Evolutionary conservation across 306 rosid genomes (phyloP).

Genomic region (Gynostemma pentaphyllum): DNA sequence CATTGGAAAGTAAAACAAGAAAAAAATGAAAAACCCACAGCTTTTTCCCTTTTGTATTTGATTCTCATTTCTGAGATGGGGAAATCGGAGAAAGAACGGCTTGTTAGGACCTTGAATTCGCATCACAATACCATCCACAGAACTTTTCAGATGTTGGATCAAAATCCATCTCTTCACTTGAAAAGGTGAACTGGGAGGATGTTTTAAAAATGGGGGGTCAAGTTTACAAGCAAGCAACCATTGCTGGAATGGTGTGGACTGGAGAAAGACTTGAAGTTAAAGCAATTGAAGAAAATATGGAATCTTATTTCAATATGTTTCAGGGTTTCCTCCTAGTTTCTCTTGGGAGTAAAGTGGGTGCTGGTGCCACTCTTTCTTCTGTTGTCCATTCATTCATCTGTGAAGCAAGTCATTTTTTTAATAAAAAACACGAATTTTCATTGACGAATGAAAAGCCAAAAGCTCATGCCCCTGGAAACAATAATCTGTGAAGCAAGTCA

Average conservation of each 20-base stretch:
- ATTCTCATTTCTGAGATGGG: constrained; percentile 17
- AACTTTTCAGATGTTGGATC: constrained; percentile 69
- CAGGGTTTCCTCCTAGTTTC: constrained; percentile 82
- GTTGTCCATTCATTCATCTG: constrained; percentile 33
- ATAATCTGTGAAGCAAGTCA: constrained; percentile 64
- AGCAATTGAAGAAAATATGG: constrained; percentile 69
- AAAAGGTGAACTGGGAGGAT: constrained; percentile 68
- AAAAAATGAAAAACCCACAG: neutral
- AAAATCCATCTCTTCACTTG: constrained; percentile 44
- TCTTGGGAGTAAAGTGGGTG: constrained; percentile 57
- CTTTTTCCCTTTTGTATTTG: neutral
- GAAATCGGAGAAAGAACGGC: constrained; percentile 36
- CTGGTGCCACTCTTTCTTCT: constrained; percentile 71
- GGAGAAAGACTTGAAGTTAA: constrained; percentile 42
- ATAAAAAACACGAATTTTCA: too few species aligned
- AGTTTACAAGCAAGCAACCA: constrained; percentile 76
- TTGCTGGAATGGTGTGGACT: constrained; percentile 88
- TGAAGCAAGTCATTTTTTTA: too few species aligned
- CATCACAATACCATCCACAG: constrained; percentile 62
- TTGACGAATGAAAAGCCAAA: too few species aligned
- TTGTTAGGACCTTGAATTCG: constrained; percentile 27
- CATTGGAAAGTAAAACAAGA: too few species aligned
- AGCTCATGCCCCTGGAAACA: too few species aligned
- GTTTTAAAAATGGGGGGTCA: constrained; percentile 54
- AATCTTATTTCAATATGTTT: constrained; percentile 53